phyloP scores from a whole-genome alignment of 768 basidiomycete genomes.

The Serendipita vermifera region DNA sequence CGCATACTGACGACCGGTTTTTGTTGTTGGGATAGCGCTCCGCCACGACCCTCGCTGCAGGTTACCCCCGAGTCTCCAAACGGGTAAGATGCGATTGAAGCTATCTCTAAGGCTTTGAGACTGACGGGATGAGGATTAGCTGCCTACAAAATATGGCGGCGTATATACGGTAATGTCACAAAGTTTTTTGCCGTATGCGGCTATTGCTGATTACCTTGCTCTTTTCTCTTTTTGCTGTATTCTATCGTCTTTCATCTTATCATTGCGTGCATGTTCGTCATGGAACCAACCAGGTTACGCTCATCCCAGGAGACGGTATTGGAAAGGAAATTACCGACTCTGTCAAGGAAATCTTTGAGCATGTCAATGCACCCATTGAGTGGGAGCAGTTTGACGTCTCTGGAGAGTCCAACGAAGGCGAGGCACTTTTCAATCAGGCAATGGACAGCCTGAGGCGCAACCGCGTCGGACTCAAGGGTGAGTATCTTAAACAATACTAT shows the following conservation, averaged over 20 bases:
- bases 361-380: slow-evolving; percentile 95
- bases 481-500: slow-evolving; percentile 18
- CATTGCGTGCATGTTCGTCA: background rate
- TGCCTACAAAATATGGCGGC: slow-evolving; percentile 81
- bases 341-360: slow-evolving; percentile 97
- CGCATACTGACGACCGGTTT: background rate
- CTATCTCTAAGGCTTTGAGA: too few relatives aligned
- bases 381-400: slow-evolving; percentile 99
- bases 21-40: slow-evolving; percentile 11
- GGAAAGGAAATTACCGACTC: slow-evolving; percentile 95
- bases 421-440: slow-evolving; percentile 90
- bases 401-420: slow-evolving; percentile 86
- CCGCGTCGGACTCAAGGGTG: slow-evolving; percentile 95
- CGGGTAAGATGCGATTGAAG: slow-evolving; percentile 50
- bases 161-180: slow-evolving; percentile 62
- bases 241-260: background rate
- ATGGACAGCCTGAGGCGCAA: slow-evolving; percentile 97
- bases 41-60: slow-evolving; percentile 66
- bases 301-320: slow-evolving; percentile 97
- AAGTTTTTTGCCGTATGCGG: slow-evolving; percentile 12
- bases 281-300: slow-evolving; percentile 68
- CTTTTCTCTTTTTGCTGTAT: background rate
- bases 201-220: background rate
- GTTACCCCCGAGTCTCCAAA: slow-evolving; percentile 61
- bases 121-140: too few relatives aligned